Evolutionary conservation across 2,329 filamentous ascomycete species (phyloP).

Genomic region (Exserohilum turcica): DNA sequence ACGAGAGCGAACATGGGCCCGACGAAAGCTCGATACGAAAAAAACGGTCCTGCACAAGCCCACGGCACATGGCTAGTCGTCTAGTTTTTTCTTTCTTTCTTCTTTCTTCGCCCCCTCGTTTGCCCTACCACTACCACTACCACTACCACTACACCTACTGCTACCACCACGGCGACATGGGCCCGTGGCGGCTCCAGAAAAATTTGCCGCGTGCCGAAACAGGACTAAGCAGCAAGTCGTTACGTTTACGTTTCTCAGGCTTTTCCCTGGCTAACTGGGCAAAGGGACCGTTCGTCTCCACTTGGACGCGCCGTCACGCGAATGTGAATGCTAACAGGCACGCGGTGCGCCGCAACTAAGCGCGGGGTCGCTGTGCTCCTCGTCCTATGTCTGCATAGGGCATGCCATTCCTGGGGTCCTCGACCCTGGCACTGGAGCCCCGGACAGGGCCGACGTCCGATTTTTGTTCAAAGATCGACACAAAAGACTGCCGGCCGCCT

Average conservation of each 20-base stretch:
- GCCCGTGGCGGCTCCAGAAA: slow-evolving; percentile 3
- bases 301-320: neutral
- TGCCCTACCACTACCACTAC: too few relatives aligned
- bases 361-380: slow-evolving; percentile 3
- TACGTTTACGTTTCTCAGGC: slow-evolving; percentile 15
- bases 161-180: neutral
- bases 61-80: neutral
- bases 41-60: neutral
- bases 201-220: slow-evolving; percentile 11
- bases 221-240: slow-evolving; percentile 8
- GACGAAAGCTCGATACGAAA: neutral
- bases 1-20: neutral
- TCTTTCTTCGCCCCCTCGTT: too few relatives aligned
- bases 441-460: neutral
- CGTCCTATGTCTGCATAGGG: slow-evolving; percentile 2
- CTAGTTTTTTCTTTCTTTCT: neutral
- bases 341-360: slow-evolving; percentile 7
- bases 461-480: neutral
- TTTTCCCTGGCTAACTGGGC: slow-evolving; percentile 8
- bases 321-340: neutral
- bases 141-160: too few relatives aligned
- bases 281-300: slow-evolving; percentile 5
- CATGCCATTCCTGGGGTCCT: slow-evolving; percentile 5
- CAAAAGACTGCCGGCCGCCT: neutral
- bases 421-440: neutral